A percentile compares a stretch with the other conserved stretches of the same genome.
Conservation (phyloP, 1,284 basidiomycete species). For the Sphagnurus paluster region DNA sequence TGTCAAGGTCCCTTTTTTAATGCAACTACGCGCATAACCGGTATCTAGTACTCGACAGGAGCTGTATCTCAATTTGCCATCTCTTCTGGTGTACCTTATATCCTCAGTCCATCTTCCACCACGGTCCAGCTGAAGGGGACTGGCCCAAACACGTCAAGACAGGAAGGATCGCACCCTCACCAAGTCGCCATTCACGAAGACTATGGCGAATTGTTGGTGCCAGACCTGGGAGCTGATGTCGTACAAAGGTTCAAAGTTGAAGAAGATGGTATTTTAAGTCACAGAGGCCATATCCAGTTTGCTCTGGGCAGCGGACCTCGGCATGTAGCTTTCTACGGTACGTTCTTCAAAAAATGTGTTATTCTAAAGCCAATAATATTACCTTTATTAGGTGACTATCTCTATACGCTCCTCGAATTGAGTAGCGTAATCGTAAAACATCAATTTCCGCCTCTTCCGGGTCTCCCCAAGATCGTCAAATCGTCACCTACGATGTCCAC, state of each 20-base stretch:
- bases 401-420: slow-evolving; percentile 71
- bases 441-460: slow-evolving; percentile 41
- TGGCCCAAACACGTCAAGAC: slow-evolving; percentile 62
- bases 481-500: slow-evolving; percentile 45
- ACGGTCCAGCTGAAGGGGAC: slow-evolving; percentile 46
- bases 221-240: slow-evolving; percentile 70
- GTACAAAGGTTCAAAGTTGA: slow-evolving; percentile 53
- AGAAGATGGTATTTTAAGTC: slow-evolving; percentile 43
- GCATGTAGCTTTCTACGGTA: slow-evolving; percentile 63
- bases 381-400: slow-evolving; percentile 40
- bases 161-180: slow-evolving; percentile 68
- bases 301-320: slow-evolving; percentile 65
- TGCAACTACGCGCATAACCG: background rate
- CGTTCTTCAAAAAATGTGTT: slow-evolving; percentile 18
- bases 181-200: slow-evolving; percentile 48
- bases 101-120: slow-evolving; percentile 29
- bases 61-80: slow-evolving; percentile 52
- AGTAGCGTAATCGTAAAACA: slow-evolving; percentile 56
- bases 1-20: background rate
- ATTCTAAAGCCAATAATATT: background rate
- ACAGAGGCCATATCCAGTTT: slow-evolving; percentile 43
- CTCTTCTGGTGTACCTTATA: slow-evolving; percentile 44
- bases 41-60: slow-evolving; percentile 60
- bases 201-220: slow-evolving; percentile 60
- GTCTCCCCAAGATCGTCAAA: slow-evolving; percentile 40